Conservation (phyloP, 768 basidiomycete genomes). For the Auriscalpium orientale region DNA sequence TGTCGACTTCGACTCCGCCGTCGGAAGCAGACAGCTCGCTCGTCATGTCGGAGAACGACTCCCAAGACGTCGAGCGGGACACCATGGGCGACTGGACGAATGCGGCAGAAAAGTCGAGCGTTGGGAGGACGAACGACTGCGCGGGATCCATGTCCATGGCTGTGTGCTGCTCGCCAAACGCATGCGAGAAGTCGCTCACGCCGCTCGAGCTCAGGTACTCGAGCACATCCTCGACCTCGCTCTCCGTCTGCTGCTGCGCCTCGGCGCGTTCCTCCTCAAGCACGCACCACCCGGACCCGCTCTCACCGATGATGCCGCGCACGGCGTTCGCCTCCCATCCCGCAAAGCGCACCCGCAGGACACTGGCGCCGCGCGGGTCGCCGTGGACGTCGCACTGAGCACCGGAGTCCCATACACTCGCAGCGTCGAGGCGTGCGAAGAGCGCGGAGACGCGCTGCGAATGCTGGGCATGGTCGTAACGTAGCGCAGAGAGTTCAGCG, state of each 20-base stretch:
- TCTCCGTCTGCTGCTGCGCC: constrained; percentile 2
- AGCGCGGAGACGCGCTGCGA: constrained; percentile 57
- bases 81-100: constrained; percentile 10
- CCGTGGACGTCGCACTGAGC: constrained; percentile 59
- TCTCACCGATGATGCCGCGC: constrained; percentile 60
- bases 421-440: constrained; percentile 63
- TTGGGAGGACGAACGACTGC: constrained; percentile 68
- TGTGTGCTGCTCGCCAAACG: constrained; percentile 1
- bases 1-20: constrained; percentile 5
- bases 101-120: constrained; percentile 56
- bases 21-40: background rate
- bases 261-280: constrained; percentile 45
- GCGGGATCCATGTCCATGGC: constrained; percentile 41
- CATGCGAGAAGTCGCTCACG: background rate
- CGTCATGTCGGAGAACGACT: constrained; percentile 1
- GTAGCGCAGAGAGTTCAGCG: constrained; percentile 42
- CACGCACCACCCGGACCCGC: constrained; percentile 67
- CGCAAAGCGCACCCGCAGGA: constrained; percentile 60
- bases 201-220: constrained; percentile 16
- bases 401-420: constrained; percentile 58
- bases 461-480: constrained; percentile 47
- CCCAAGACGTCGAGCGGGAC: constrained; percentile 5
- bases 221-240: constrained; percentile 10
- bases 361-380: constrained; percentile 50
- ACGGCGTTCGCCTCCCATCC: constrained; percentile 70